Percentiles rank a stretch among this genome's conserved stretches.
phyloP scores from a whole-genome alignment of 176 grass and related monocot genomes.

The Ampelocalamus luodianensis region DNA sequence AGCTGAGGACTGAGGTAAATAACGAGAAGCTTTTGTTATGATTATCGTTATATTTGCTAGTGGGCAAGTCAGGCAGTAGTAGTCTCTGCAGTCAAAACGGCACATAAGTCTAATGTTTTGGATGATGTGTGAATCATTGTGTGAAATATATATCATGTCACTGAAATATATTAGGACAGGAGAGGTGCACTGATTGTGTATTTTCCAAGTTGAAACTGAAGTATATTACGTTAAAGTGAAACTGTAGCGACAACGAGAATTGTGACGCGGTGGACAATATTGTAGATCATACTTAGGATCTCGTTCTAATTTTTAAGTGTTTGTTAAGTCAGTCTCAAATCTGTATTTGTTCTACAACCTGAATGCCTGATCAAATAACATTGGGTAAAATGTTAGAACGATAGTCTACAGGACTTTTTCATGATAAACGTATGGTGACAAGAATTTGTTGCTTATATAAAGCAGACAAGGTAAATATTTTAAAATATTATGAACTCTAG shows the following conservation, averaged over 20 bases:
- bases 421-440: background rate
- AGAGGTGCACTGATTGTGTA: background rate
- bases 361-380: slow-evolving; percentile 1
- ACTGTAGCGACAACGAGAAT: background rate
- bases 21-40: background rate
- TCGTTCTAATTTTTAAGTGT: background rate
- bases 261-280: background rate
- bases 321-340: background rate
- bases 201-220: background rate
- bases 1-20: slow-evolving; percentile 93
- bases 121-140: background rate
- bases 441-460: background rate
- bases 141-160: background rate
- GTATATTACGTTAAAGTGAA: background rate
- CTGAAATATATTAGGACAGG: background rate
- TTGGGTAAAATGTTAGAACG: background rate
- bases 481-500: background rate
- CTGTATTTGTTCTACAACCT: background rate
- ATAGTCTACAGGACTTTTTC: background rate
- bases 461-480: background rate
- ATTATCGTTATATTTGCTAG: slow-evolving; percentile 10
- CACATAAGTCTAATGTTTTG: background rate
- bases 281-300: background rate
- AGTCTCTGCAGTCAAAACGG: background rate
- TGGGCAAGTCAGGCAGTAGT: background rate